phyloP scores from a whole-genome alignment of 2,329 filamentous ascomycete species.

The Fusarium concolor region DNA sequence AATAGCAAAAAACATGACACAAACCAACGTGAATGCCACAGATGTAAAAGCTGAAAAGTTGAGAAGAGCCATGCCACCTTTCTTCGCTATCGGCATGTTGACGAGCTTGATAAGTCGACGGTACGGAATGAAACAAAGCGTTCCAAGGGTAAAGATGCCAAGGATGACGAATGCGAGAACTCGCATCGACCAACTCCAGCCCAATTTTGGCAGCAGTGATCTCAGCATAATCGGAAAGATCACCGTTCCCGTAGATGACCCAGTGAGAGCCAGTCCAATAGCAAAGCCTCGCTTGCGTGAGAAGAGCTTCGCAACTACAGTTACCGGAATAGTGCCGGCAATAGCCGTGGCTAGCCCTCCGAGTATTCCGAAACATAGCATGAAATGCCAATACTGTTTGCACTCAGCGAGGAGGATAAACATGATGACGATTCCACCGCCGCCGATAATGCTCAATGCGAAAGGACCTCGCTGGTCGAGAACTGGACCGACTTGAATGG shows the following conservation, averaged over 20 bases:
- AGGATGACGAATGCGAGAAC: constrained; percentile 6
- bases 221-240: constrained; percentile 21
- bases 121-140: constrained; percentile 5
- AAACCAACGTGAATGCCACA: constrained; percentile 1
- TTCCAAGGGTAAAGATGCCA: neutral
- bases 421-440: neutral
- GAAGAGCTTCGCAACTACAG: constrained; percentile 17
- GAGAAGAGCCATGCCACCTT: neutral
- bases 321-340: constrained; percentile 9
- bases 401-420: constrained; percentile 11
- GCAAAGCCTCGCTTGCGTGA: constrained; percentile 1
- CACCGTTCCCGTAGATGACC: constrained; percentile 7
- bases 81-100: neutral
- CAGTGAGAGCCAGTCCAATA: constrained; percentile 7
- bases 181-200: constrained; percentile 14
- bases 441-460: neutral
- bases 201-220: neutral
- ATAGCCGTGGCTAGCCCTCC: constrained; percentile 7
- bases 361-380: constrained; percentile 6
- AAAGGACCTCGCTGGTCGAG: constrained; percentile 12
- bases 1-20: constrained; percentile 5
- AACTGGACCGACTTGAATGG: constrained; percentile 9
- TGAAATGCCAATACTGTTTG: constrained; percentile 11
- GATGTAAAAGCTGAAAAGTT: constrained; percentile 15
- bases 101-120: neutral